Percentiles rank a stretch among this genome's conserved stretches.
Evolutionary conservation across 1,284 basidiomycete species (phyloP).

Genomic region (Cutaneotrichosporon dermatis): DNA sequence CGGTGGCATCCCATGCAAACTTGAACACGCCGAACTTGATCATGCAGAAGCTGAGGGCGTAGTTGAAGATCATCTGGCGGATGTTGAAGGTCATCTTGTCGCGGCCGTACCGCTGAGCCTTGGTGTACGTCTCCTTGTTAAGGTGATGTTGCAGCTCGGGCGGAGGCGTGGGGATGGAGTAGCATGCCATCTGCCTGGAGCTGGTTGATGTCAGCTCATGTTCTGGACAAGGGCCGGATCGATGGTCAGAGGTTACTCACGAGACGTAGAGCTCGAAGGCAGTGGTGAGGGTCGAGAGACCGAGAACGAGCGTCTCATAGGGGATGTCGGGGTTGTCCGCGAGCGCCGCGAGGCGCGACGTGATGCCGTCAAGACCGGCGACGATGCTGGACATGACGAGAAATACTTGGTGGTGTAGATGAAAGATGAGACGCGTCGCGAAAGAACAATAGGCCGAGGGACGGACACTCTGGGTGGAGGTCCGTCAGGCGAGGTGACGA

Average conservation of each 20-base stretch:
- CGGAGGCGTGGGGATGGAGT: slow-evolving; percentile 73
- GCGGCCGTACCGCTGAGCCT: slow-evolving; percentile 83
- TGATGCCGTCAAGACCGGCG: slow-evolving; percentile 25
- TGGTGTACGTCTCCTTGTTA: slow-evolving; percentile 67
- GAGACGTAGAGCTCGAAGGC: slow-evolving; percentile 36
- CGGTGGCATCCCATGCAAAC: slow-evolving; percentile 61
- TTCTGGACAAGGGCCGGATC: too few species aligned
- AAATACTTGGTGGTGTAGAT: not conserved
- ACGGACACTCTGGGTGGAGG: not conserved
- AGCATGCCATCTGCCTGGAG: slow-evolving; percentile 73
- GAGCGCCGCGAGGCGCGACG: slow-evolving; percentile 25
- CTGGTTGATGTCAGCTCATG: slow-evolving; percentile 14
- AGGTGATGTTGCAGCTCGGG: slow-evolving; percentile 69
- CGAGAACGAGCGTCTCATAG: slow-evolving; percentile 30
- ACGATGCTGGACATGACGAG: slow-evolving; percentile 15
- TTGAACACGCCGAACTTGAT: slow-evolving; percentile 74
- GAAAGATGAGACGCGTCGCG: not conserved
- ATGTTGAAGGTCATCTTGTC: slow-evolving; percentile 87
- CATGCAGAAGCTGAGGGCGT: slow-evolving; percentile 64
- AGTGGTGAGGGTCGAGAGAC: slow-evolving; percentile 29
- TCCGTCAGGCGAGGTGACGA: not conserved
- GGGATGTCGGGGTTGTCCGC: slow-evolving; percentile 37
- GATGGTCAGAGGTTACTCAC: slow-evolving; percentile 21
- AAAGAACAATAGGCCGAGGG: not conserved
- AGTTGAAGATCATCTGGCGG: slow-evolving; percentile 67